Base-by-base conservation (phyloP, 768 basidiomycete genomes). In the Pleurotus salmoneostramineus region DNA sequence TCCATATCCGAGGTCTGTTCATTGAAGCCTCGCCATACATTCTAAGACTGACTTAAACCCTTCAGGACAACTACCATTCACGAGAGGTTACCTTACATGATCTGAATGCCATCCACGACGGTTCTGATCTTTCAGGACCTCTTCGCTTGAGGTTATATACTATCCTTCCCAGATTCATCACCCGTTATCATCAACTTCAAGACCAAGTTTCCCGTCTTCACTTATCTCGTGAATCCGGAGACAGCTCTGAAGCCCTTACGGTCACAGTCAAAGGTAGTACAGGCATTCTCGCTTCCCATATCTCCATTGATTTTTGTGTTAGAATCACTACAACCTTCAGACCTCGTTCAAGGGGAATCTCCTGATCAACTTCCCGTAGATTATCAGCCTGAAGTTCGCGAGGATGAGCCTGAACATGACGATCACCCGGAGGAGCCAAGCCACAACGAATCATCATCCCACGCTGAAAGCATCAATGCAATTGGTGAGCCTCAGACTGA, bases 61-160 rank as follows among this genome's bases (percentile, higher is more conserved):
- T 48, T 8, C 60, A 91, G 89, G 89, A 91, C 66, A 87, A 89
- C 65, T 69, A 84, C 32, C 83, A 84, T 66, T 77, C 84, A 5
- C 84, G 82, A 40, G 87, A 89, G 71, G 74, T 87, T 55, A 84
- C 84, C 56, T 72, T 91, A 48, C 88, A 90, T 66, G 88, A 91
- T 65, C 74, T 91, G 47, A 85, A 87, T 66, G 74, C 83, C 45
- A 69, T 90, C 33, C 87, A 90, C 65, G 87, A 89, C 64, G 84
- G 80, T 58, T 80, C 82, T 65, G 80, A 80, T 61, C 68, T 87
- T 57, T 60, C 72, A 63, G 89, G 89, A 33, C 85, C 85, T 5
- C 76, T 91, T 50, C 84, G 85, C 43, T 72, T 89, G 45, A 76
- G 75, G 52, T 69, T 90, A 46, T 79, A 74, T 50, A 64, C 74